These are phyloP conservation scores for Hirsutella rhossiliensis DNA, from an alignment of 2,329 filamentous ascomycete genomes.

Conservation along the genomic window DNA sequence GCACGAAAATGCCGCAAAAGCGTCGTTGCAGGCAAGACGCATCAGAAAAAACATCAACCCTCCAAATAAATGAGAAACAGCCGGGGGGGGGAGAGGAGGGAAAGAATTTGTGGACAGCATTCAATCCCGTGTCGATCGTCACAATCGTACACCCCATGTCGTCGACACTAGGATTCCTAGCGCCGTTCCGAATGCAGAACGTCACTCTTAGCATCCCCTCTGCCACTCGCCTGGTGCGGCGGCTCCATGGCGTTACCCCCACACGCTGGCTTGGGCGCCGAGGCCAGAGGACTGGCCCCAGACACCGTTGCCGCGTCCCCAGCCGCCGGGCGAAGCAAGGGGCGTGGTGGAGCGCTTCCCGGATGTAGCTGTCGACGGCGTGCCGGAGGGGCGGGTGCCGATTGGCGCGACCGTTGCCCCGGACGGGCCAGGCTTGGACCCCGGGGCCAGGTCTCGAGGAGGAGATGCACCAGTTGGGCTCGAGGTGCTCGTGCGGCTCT, in stretches of 20 bases:
- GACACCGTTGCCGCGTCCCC: slow-evolving; percentile 70
- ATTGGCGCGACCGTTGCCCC: slow-evolving; percentile 74
- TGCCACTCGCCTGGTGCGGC: neutral
- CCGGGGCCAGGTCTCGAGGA: slow-evolving; percentile 49
- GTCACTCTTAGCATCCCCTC: neutral
- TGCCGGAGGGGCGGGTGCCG: slow-evolving; percentile 68
- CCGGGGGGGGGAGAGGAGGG: neutral
- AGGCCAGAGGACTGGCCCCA: slow-evolving; percentile 77
- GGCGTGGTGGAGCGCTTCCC: slow-evolving; percentile 80
- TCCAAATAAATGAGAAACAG: neutral
- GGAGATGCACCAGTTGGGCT: slow-evolving; percentile 71
- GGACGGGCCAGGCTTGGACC: slow-evolving; percentile 38
- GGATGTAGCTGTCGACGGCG: slow-evolving; percentile 32
- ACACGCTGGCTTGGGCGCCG: slow-evolving; percentile 84
- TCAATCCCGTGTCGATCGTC: neutral
- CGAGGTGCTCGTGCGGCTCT: slow-evolving; percentile 73
- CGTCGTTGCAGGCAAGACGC: slow-evolving; percentile 1
- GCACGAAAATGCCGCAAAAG: slow-evolving; percentile 8
- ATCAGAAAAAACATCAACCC: slow-evolving; percentile 2
- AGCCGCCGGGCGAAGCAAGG: slow-evolving; percentile 74
- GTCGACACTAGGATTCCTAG: slow-evolving; percentile 3
- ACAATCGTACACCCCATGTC: slow-evolving; percentile 1
- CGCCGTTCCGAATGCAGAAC: slow-evolving; percentile 13
- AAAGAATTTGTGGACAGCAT: neutral
- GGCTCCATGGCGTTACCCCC: slow-evolving; percentile 49